A percentile compares a stretch with the other conserved stretches of the same genome.
These are phyloP conservation scores for Globisporangium radiosum DNA, from an alignment of 352 stramenopile species.

Conservation along the genomic window DNA sequence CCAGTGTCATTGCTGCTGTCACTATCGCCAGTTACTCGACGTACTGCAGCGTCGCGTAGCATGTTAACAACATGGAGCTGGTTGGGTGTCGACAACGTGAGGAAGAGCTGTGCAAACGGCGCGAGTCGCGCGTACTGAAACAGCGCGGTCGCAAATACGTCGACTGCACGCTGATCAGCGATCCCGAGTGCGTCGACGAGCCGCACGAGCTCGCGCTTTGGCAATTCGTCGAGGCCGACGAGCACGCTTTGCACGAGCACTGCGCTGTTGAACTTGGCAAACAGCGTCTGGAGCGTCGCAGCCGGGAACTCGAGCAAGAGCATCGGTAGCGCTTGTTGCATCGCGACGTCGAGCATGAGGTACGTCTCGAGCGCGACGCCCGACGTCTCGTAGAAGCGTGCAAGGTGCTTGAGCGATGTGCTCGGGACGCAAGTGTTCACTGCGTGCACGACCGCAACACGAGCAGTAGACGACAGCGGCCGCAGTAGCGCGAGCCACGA, in stretches of 20 bases:
- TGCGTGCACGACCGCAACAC: constrained; percentile 28
- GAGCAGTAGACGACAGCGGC: constrained; percentile 18
- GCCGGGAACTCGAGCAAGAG: constrained; percentile 47
- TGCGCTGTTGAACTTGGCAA: constrained; percentile 48
- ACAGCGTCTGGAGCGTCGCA: constrained; percentile 38
- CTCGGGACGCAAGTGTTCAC: constrained; percentile 16
- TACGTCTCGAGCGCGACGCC: constrained; percentile 23
- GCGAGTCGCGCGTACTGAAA: constrained; percentile 27
- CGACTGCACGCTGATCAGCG: constrained; percentile 21
- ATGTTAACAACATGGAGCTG: constrained; percentile 33
- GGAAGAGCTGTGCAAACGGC: constrained; percentile 32
- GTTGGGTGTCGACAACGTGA: constrained; percentile 28
- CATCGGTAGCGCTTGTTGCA: constrained; percentile 21
- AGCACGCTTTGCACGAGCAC: constrained; percentile 32
- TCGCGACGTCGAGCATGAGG: constrained; percentile 29
- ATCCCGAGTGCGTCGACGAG: constrained; percentile 38
- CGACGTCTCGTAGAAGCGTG: constrained; percentile 49
- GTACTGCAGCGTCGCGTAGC: constrained; percentile 6
- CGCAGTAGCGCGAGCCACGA: constrained; percentile 39
- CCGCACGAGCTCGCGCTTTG: constrained; percentile 37
- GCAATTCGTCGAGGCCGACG: constrained; percentile 24
- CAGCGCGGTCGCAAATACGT: constrained; percentile 32
- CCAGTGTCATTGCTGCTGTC: neutral
- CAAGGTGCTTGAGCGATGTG: constrained; percentile 41
- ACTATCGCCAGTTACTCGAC: constrained; percentile 5